phyloP scores from a whole-genome alignment of 2,329 filamentous ascomycete species.

The Penicillium paneum region DNA sequence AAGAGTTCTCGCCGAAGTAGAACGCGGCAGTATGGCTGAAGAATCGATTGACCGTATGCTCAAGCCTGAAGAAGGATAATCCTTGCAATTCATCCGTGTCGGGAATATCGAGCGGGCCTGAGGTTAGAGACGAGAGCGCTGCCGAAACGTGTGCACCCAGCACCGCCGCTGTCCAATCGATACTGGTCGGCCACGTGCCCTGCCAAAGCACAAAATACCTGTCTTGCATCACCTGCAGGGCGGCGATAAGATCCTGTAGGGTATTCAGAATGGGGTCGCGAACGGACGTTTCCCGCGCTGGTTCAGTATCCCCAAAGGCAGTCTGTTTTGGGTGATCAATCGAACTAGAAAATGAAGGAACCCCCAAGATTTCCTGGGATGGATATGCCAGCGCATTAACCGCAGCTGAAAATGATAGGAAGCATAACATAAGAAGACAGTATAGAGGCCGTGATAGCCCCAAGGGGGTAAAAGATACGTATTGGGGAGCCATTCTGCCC shows the following conservation, averaged over 20 bases:
- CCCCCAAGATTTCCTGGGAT: slow-evolving; percentile 24
- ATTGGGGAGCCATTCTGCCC: slow-evolving; percentile 18
- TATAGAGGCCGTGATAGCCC: slow-evolving; percentile 15
- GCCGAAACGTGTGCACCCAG: slow-evolving; percentile 75
- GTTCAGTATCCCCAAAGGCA: slow-evolving; percentile 7
- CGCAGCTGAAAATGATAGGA: slow-evolving; percentile 20
- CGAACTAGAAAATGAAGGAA: neutral
- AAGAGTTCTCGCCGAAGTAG: slow-evolving; percentile 82
- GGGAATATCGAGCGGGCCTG: slow-evolving; percentile 47
- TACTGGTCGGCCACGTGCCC: slow-evolving; percentile 78
- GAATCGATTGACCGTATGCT: slow-evolving; percentile 79
- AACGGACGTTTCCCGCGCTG: slow-evolving; percentile 1
- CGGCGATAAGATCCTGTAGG: slow-evolving; percentile 51
- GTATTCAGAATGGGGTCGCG: slow-evolving; percentile 28
- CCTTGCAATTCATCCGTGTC: slow-evolving; percentile 16
- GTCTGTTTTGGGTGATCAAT: slow-evolving; percentile 10
- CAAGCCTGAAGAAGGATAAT: slow-evolving; percentile 49
- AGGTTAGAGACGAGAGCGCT: slow-evolving; percentile 67
- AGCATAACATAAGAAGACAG: slow-evolving; percentile 22
- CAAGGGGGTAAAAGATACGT: slow-evolving; percentile 4
- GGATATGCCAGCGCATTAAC: slow-evolving; percentile 33
- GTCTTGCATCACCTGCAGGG: slow-evolving; percentile 72
- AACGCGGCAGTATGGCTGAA: slow-evolving; percentile 73
- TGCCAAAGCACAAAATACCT: slow-evolving; percentile 73
- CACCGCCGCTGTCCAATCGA: slow-evolving; percentile 92